phyloP scores from a whole-genome alignment of 2,329 filamentous ascomycete species.

The Fusarium sororula region DNA sequence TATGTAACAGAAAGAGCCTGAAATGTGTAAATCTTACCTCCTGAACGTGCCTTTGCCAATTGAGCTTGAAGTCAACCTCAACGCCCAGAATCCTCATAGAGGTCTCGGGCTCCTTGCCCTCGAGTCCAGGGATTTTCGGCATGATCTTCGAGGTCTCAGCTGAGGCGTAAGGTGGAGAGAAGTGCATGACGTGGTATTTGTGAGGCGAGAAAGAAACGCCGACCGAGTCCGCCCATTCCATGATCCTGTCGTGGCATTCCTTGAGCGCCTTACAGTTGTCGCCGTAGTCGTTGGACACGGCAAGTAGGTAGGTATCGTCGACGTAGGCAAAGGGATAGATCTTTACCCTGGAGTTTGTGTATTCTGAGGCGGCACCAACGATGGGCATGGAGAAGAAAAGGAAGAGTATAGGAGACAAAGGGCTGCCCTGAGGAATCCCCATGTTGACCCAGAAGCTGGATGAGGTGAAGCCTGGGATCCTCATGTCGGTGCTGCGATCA shows the following conservation, averaged over 20 bases:
- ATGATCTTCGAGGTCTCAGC: neutral
- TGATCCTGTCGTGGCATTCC: conserved; percentile 1
- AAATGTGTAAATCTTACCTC: neutral
- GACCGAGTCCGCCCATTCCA: neutral
- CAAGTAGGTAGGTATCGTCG: neutral
- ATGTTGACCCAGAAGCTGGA: neutral
- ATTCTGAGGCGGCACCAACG: neutral
- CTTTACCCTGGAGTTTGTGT: neutral
- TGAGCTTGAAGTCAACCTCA: neutral
- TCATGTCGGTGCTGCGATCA: neutral
- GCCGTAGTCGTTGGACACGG: neutral
- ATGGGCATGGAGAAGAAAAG: conserved; percentile 11
- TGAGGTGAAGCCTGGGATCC: neutral
- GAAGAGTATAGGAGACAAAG: conserved; percentile 18
- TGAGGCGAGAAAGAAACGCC: conserved; percentile 5
- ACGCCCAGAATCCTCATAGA: neutral
- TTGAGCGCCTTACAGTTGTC: neutral
- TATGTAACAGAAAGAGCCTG: neutral
- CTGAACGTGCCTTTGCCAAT: neutral
- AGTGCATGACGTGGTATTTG: conserved; percentile 12
- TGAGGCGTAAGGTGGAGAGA: accelerated
- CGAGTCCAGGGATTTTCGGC: neutral
- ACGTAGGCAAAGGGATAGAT: neutral
- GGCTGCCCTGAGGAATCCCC: conserved; percentile 26
- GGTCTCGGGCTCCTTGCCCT: neutral